Evolutionary conservation across 73 alveolate genomes (phyloP).

Genomic region (Tetrahymena thermophila): DNA sequence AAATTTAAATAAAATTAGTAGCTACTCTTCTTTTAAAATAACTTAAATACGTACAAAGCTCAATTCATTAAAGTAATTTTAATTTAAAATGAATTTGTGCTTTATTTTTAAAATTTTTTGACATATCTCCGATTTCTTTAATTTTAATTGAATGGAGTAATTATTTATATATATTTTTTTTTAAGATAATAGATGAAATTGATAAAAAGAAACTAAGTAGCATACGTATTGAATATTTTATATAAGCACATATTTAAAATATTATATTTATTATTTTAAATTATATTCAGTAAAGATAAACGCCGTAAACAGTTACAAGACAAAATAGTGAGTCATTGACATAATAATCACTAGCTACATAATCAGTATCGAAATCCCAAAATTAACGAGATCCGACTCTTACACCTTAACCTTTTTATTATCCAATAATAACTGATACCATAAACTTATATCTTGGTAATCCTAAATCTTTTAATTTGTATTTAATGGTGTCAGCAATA

Average conservation of each 20-base stretch:
- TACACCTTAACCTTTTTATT: conserved; percentile 26
- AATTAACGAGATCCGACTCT: conserved; percentile 34
- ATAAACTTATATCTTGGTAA: conserved; percentile 32
- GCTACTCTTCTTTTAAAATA: too few relatives aligned
- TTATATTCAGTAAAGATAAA: conserved; percentile 21
- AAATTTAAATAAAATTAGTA: too few relatives aligned
- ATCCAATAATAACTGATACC: conserved; percentile 32
- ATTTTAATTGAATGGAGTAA: too few relatives aligned
- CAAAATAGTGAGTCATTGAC: conserved; percentile 31
- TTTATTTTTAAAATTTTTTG: too few relatives aligned
- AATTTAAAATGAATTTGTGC: too few relatives aligned
- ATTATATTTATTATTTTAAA: background rate
- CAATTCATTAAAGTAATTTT: too few relatives aligned
- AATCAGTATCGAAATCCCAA: conserved; percentile 43
- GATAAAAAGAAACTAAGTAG: background rate
- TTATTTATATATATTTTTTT: too few relatives aligned
- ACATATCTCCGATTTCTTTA: too few relatives aligned
- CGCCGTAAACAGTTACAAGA: conserved; percentile 34
- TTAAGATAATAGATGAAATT: background rate
- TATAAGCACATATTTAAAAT: background rate
- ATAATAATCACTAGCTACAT: conserved; percentile 16
- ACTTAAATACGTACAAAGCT: too few relatives aligned
- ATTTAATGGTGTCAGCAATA: conserved; percentile 36
- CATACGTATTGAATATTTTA: background rate
- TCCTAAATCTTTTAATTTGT: conserved; percentile 21